A percentile compares a stretch with the other conserved stretches of the same genome.
These are phyloP conservation scores for Hemisphaericaspora subhashii DNA, from an alignment of 1,139 yeast species.

Conservation along the genomic window DNA sequence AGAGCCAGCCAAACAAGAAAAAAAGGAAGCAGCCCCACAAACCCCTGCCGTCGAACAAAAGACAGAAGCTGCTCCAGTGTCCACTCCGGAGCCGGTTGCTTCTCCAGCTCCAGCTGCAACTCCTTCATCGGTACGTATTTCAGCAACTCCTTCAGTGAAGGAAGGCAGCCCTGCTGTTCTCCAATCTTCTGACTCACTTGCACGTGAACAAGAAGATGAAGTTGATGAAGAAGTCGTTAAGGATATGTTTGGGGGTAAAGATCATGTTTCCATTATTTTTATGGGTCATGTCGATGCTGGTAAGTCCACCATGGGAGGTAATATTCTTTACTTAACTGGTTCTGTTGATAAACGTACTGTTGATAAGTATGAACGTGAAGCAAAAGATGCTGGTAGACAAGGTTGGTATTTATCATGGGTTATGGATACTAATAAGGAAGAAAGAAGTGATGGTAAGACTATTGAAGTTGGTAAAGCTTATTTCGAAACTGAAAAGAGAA, in stretches of 20 bases:
- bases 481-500: slow-evolving; percentile 95
- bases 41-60: slow-evolving; percentile 11
- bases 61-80: slow-evolving; percentile 13
- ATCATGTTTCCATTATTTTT: slow-evolving; percentile 91
- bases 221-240: slow-evolving; percentile 86
- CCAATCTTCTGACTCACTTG: slow-evolving; percentile 47
- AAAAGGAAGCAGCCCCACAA: slow-evolving; percentile 17
- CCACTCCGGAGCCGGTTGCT: slow-evolving; percentile 16
- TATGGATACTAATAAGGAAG: slow-evolving; percentile 98
- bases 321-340: slow-evolving; percentile 86
- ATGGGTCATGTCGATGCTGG: slow-evolving; percentile 99
- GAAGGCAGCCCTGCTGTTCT: slow-evolving; percentile 21
- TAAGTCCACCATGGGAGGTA: slow-evolving; percentile 99
- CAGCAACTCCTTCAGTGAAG: slow-evolving; percentile 11
- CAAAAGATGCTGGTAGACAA: slow-evolving; percentile 98
- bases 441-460: slow-evolving; percentile 97
- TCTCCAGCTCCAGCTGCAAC: slow-evolving; percentile 14
- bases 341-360: slow-evolving; percentile 99
- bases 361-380: slow-evolving; percentile 96
- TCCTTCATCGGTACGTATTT: slow-evolving; percentile 14
- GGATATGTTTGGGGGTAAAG: slow-evolving; percentile 96
- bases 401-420: slow-evolving; percentile 99
- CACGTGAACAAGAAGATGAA: slow-evolving; percentile 78
- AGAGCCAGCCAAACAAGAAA: slow-evolving; percentile 17
- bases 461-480: slow-evolving; percentile 98